phyloP scores from a whole-genome alignment of 2,329 filamentous ascomycete species.

The Phialophora expanda region DNA sequence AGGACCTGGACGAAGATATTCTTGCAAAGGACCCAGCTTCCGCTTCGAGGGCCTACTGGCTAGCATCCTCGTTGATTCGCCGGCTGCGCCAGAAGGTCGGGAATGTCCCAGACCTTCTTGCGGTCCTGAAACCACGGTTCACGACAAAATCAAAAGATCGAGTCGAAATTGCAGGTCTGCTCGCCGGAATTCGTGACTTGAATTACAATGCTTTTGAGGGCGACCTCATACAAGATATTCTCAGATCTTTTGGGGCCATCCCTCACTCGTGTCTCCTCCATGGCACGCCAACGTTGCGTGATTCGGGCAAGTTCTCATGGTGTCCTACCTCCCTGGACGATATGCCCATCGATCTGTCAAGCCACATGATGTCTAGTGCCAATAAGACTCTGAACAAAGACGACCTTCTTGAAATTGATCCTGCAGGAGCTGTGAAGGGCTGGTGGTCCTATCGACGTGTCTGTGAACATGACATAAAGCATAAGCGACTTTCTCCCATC shows the following conservation, averaged over 20 bases:
- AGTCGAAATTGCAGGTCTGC: slow-evolving; percentile 1
- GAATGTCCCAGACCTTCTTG: not conserved
- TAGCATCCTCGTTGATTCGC: slow-evolving; percentile 1
- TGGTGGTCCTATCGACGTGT: slow-evolving; percentile 3
- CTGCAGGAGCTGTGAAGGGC: slow-evolving; percentile 1
- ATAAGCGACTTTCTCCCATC: not conserved
- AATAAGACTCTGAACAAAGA: slow-evolving; percentile 6
- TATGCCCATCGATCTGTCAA: slow-evolving; percentile 4
- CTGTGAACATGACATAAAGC: slow-evolving; percentile 1
- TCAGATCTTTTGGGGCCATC: slow-evolving; percentile 1
- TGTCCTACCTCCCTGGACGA: slow-evolving; percentile 1
- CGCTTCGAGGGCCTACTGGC: not conserved
- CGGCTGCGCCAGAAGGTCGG: slow-evolving; percentile 1
- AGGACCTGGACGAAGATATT: slow-evolving; percentile 5
- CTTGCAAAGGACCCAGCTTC: not conserved
- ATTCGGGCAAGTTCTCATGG: slow-evolving; percentile 1
- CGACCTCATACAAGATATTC: slow-evolving; percentile 3
- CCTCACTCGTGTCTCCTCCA: slow-evolving; percentile 3
- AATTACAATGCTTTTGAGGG: not conserved
- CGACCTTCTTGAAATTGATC: not conserved
- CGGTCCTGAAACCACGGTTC: not conserved
- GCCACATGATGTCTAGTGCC: slow-evolving; percentile 1
- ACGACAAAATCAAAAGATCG: not conserved
- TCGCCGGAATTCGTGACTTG: not conserved
- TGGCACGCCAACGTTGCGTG: not conserved